A percentile compares a stretch with the other conserved stretches of the same genome.
Conservation (phyloP, 805 yeast genomes). For the Teunomyces tritomae region DNA sequence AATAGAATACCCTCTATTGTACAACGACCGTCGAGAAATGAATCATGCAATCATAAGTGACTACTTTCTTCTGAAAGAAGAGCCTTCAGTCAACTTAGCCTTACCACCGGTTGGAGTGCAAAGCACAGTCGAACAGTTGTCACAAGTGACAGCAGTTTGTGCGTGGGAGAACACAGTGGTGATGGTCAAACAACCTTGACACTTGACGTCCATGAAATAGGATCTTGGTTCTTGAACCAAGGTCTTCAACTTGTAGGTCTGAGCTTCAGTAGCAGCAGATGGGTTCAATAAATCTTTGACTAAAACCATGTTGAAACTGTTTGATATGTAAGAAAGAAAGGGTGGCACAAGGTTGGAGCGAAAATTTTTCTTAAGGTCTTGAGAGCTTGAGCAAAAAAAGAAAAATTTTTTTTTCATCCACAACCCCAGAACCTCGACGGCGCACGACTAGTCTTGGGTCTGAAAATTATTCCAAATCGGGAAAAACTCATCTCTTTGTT, state of each 20-base stretch:
- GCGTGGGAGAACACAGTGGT: slow-evolving; percentile 43
- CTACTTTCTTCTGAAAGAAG: slow-evolving; percentile 42
- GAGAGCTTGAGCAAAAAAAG: neutral
- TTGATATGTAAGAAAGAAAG: neutral
- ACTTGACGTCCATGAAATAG: slow-evolving; percentile 42
- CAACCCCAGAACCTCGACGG: neutral
- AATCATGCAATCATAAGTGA: slow-evolving; percentile 4
- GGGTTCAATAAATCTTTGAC: slow-evolving; percentile 45
- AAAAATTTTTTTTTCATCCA: slow-evolving; percentile 5
- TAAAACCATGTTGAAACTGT: slow-evolving; percentile 30
- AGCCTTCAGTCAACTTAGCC: slow-evolving; percentile 43
- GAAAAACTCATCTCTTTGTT: neutral
- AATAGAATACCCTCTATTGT: slow-evolving; percentile 2
- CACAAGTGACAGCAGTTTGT: slow-evolving; percentile 43
- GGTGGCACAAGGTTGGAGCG: neutral
- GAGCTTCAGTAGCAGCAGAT: slow-evolving; percentile 36
- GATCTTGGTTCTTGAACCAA: slow-evolving; percentile 43
- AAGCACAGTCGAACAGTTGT: slow-evolving; percentile 39
- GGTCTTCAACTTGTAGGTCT: slow-evolving; percentile 37
- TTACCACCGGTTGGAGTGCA: slow-evolving; percentile 44
- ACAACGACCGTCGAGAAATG: slow-evolving; percentile 4
- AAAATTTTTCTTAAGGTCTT: slow-evolving; percentile 3
- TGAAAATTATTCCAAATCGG: neutral
- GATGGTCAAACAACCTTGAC: slow-evolving; percentile 42
- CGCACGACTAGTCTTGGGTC: neutral